Evolutionary conservation across 2,329 filamentous ascomycete genomes (phyloP).

Genomic region (Colletotrichum sublineola): DNA sequence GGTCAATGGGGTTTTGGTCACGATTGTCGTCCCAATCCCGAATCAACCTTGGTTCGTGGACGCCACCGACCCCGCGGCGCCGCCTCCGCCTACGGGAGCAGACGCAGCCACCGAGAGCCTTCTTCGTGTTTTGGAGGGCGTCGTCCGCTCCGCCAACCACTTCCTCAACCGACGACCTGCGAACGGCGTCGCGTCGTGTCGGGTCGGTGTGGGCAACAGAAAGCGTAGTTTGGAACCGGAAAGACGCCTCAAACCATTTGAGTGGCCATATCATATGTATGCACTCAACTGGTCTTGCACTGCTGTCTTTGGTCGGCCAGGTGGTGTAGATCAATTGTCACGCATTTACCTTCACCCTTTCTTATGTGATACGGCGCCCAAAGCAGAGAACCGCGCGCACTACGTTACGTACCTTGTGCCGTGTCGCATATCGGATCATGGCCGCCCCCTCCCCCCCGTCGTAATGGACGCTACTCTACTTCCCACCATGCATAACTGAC

Average conservation of each 20-base stretch:
- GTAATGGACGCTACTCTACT: conserved; percentile 2
- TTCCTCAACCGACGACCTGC: not conserved
- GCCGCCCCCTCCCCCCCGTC: not conserved
- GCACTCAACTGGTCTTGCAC: conserved; percentile 4
- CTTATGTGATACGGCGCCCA: not conserved
- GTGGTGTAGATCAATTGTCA: not conserved
- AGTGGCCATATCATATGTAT: not conserved
- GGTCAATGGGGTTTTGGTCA: conserved; percentile 13
- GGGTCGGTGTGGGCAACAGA: not conserved
- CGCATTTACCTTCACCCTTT: not conserved
- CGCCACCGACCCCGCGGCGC: not conserved
- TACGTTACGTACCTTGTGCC: not conserved
- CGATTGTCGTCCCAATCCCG: conserved; percentile 8
- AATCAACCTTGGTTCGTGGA: not conserved
- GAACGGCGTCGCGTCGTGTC: not conserved
- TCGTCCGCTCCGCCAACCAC: conserved; percentile 1
- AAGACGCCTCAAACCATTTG: conserved; percentile 14
- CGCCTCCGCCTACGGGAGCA: not conserved
- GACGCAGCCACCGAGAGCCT: not conserved
- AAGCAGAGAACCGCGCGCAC: too few relatives aligned
- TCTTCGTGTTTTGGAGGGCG: not conserved
- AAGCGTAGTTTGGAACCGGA: not conserved
- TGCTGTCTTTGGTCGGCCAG: not conserved
- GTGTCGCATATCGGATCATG: conserved; percentile 11
- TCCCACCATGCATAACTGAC: not conserved